Percentiles rank a stretch among this genome's conserved stretches.
These are phyloP conservation scores for Taiozyma sp. DNA, from an alignment of 1,139 yeast genomes.

Conservation along the genomic window DNA sequence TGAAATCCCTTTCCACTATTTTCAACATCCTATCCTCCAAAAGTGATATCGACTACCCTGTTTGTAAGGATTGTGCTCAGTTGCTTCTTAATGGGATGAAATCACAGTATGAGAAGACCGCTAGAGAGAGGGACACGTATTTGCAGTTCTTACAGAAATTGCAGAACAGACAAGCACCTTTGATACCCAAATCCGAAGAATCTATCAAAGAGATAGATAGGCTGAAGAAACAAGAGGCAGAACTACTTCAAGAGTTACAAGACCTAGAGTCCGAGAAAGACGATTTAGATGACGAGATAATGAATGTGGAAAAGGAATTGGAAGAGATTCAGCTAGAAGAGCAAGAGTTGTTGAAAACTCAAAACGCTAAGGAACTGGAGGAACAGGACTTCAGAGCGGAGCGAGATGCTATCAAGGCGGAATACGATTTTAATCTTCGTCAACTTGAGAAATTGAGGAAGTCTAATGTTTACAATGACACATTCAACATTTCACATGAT, in stretches of 20 bases:
- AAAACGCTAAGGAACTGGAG: constrained; percentile 51
- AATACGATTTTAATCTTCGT: constrained; percentile 55
- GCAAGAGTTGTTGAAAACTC: constrained; percentile 37
- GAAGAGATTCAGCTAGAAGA: constrained; percentile 38
- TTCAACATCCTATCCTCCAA: constrained; percentile 63
- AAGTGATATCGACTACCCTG: constrained; percentile 82
- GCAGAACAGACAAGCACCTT: constrained; percentile 44
- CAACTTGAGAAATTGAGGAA: constrained; percentile 68
- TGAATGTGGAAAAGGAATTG: constrained; percentile 36
- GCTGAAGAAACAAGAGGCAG: constrained; percentile 34
- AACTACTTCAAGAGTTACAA: constrained; percentile 37
- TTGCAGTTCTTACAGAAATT: constrained; percentile 66
- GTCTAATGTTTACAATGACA: constrained; percentile 75
- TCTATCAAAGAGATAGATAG: constrained; percentile 28
- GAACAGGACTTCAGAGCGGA: constrained; percentile 44
- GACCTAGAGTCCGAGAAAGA: constrained; percentile 39
- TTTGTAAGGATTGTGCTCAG: constrained; percentile 82
- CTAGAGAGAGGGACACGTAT: constrained; percentile 77
- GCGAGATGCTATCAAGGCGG: constrained; percentile 55
- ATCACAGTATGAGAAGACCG: constrained; percentile 65
- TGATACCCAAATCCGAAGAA: constrained; percentile 32
- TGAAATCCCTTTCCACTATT: constrained; percentile 51
- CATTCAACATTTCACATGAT: constrained; percentile 77
- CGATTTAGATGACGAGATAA: constrained; percentile 37
- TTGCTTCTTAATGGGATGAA: constrained; percentile 63